Evolutionary conservation across 306 rosid species (phyloP).

Genomic region (Leucaena leucocephala): DNA sequence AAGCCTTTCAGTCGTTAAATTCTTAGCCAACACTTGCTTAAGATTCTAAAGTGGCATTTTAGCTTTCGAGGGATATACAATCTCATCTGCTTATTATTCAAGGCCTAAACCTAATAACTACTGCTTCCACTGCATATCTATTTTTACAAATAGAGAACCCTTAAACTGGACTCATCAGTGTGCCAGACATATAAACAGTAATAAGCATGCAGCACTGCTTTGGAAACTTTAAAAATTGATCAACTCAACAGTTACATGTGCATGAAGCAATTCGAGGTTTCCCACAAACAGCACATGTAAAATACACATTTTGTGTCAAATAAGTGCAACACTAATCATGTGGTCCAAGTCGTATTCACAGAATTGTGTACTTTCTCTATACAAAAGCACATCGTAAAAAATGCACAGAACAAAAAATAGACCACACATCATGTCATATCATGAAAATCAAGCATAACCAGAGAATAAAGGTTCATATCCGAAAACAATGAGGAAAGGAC

Average conservation of each 20-base stretch:
- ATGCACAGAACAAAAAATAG: not conserved
- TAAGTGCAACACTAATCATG: too few relatives aligned
- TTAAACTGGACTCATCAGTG: constrained; percentile 7
- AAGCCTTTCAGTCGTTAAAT: not conserved
- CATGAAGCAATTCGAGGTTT: not conserved
- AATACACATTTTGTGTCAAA: constrained; percentile 19
- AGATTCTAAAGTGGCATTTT: not conserved
- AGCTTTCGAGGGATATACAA: not conserved
- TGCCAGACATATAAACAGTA: constrained; percentile 5
- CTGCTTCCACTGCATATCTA: not conserved
- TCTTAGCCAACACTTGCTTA: not conserved
- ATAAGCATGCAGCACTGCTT: not conserved
- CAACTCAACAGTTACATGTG: not conserved
- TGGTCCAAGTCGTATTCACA: not conserved
- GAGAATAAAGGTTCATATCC: constrained; percentile 12
- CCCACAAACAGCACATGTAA: constrained; percentile 12
- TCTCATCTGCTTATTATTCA: not conserved
- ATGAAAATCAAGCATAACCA: not conserved
- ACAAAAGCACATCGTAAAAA: constrained; percentile 27
- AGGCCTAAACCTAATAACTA: constrained; percentile 2
- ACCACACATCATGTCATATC: not conserved
- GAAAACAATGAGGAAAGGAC: constrained; percentile 37
- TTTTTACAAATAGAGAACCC: not conserved
- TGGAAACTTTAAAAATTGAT: not conserved
- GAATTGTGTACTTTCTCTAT: not conserved